Evolutionary conservation across 257 asterid species (phyloP).

Genomic region (Hygrophila difformis): DNA sequence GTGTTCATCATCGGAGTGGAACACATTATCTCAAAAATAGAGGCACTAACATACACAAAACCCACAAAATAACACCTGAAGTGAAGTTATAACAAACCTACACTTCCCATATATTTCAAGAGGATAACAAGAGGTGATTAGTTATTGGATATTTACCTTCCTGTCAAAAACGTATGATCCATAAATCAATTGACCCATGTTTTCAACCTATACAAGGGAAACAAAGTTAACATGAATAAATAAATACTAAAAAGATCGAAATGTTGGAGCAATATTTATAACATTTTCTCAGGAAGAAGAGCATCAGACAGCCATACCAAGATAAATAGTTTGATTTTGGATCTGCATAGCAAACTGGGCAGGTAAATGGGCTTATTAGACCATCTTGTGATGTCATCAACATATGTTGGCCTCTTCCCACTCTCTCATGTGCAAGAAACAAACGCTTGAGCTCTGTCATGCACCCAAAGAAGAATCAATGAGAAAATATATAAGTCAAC

Average conservation of each 20-base stretch:
- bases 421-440: constrained; percentile 58
- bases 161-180: constrained; percentile 67
- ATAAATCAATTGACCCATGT: constrained; percentile 93
- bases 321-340: constrained; percentile 38
- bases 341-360: constrained; percentile 47
- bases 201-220: constrained; percentile 65
- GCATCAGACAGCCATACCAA: constrained; percentile 43
- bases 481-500: no score
- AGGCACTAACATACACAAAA: no score
- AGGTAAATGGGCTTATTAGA: constrained; percentile 55
- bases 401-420: constrained; percentile 45
- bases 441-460: constrained; percentile 92
- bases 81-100: background rate
- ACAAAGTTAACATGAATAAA: constrained; percentile 3
- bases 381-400: constrained; percentile 69
- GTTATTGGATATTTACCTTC: constrained; percentile 47
- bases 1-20: no score
- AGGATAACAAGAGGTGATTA: constrained; percentile 3
- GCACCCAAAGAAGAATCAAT: constrained; percentile 56
- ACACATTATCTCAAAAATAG: no score
- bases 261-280: constrained; percentile 5
- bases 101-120: no score
- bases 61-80: background rate
- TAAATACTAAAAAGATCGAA: background rate
- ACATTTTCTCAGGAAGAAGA: background rate